Evolutionary conservation across 2,329 filamentous ascomycete species (phyloP).

Genomic region (Xylariaceae sp.): DNA sequence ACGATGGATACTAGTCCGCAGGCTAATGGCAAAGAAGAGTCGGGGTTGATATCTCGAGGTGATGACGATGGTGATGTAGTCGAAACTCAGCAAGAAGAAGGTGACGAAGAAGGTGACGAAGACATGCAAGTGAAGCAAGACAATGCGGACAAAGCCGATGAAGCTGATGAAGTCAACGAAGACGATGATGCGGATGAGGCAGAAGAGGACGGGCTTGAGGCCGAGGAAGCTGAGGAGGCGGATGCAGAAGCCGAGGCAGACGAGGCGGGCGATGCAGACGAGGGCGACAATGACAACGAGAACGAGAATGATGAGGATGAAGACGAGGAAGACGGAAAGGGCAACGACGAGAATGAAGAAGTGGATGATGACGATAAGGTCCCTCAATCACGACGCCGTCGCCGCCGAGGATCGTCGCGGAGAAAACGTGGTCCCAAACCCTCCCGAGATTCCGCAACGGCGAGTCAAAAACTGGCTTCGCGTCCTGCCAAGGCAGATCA

Average conservation of each 20-base stretch:
- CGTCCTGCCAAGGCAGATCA: constrained; percentile 43
- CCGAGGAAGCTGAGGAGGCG: constrained; percentile 29
- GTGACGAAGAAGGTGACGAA: not conserved
- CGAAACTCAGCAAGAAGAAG: constrained; percentile 13
- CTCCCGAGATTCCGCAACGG: constrained; percentile 27
- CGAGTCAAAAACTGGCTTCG: constrained; percentile 27
- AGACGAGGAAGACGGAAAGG: constrained; percentile 11
- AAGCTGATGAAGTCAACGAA: constrained; percentile 29
- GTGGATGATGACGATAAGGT: constrained; percentile 22
- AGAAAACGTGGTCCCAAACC: constrained; percentile 34
- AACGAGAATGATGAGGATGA: constrained; percentile 22
- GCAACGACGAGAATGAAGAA: constrained; percentile 22
- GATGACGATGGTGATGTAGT: constrained; percentile 32
- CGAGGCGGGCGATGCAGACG: constrained; percentile 30
- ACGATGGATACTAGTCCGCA: constrained; percentile 21
- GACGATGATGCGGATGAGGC: constrained; percentile 16
- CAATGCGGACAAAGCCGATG: constrained; percentile 30
- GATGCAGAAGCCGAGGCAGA: constrained; percentile 31
- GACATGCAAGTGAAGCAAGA: constrained; percentile 31
- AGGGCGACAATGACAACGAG: constrained; percentile 18
- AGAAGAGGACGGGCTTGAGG: not conserved
- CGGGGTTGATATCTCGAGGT: constrained; percentile 23
- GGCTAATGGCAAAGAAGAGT: constrained; percentile 22
- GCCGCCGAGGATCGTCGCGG: constrained; percentile 24
- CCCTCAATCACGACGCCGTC: constrained; percentile 16